Base-by-base conservation (phyloP, 176 grass and related monocot genomes). In the Hsuehochloa calcarea region DNA sequence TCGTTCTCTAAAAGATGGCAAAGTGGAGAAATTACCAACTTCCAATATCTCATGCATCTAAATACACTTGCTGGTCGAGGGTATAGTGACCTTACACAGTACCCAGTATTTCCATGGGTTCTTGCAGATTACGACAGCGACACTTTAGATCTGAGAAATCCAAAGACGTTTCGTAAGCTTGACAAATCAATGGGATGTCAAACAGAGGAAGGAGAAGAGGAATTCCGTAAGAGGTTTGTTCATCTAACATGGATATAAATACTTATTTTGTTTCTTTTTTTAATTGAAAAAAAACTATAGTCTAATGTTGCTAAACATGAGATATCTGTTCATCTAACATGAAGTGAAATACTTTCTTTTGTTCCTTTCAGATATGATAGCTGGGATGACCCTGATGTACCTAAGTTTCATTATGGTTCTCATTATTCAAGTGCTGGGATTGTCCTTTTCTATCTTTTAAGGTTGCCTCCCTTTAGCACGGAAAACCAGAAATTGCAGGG, bases 101-200 rank as follows among this genome's bases (percentile, higher is more conserved):
- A 99, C 89, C 97, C 97, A 78, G 97, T 99, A 70, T 99, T 99
- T 85, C 97, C 97, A 73, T 99, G 97, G 97, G 92, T 99, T 92
- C 93, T 99, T 70, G 92, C 97, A 70, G 93, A 99, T 83, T 99
- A 99, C 79, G 90, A 96, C 22, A 99, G 93, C 2, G 90, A 99
- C 81, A 89, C 37, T 82, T 79, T 99, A 87, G 93, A 99, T 92
- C 88, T 96, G 69, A 84, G 74, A 74, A 96, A 94, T 38, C 92
- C 92, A 46, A 65, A 73, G 49, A 94, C 88, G 4, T 99, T 99
- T 76, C 93, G 97, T 66, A 99, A 89, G 90, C 97, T 99, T 88
- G 90, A 99, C 68, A 99, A 99, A 70, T 93, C 97, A 74, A 99
- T 99, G 93, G 97, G 97, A 45, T 99, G 97, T 79, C 97, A 99